phyloP scores from a whole-genome alignment of 805 yeast species.

The Starmerella geochares region DNA sequence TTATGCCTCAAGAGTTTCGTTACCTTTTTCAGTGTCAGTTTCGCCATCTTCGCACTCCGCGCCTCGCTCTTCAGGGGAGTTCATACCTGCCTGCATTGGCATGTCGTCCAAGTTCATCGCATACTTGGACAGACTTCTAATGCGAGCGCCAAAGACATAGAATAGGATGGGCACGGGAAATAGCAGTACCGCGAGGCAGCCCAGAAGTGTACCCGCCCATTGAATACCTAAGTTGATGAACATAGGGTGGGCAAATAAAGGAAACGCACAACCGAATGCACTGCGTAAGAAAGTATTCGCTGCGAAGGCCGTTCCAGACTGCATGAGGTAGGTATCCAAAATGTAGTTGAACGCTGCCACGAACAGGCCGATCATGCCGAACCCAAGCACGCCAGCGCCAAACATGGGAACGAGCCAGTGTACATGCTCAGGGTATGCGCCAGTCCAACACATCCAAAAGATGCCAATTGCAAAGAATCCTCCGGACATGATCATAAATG shows the following conservation, averaged over 20 bases:
- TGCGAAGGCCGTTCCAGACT: constrained; percentile 72
- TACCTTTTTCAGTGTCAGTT: background rate
- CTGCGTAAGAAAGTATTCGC: constrained; percentile 65
- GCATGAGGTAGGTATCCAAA: constrained; percentile 56
- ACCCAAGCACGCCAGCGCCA: constrained; percentile 55
- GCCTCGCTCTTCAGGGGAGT: background rate
- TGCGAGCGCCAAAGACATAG: constrained; percentile 44
- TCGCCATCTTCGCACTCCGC: background rate
- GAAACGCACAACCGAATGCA: constrained; percentile 58
- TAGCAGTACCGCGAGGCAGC: constrained; percentile 47
- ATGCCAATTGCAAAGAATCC: constrained; percentile 65
- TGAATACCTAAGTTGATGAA: constrained; percentile 56
- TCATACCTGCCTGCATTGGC: background rate
- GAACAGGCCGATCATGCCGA: constrained; percentile 59
- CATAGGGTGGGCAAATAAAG: constrained; percentile 63
- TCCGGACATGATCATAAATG: constrained; percentile 65
- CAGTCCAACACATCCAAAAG: constrained; percentile 84
- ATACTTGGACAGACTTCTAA: constrained; percentile 50
- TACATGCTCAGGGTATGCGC: constrained; percentile 55
- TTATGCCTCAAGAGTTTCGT: background rate
- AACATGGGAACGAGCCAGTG: constrained; percentile 78
- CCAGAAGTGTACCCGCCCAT: constrained; percentile 71
- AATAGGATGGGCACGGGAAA: constrained; percentile 63
- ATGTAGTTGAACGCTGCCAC: constrained; percentile 61
- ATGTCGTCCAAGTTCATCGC: constrained; percentile 34